Evolutionary conservation across 2,329 filamentous ascomycete species (phyloP), one percentile per base, ranked within the genome.

Genomic region (Fusarium acutatum): DNA sequence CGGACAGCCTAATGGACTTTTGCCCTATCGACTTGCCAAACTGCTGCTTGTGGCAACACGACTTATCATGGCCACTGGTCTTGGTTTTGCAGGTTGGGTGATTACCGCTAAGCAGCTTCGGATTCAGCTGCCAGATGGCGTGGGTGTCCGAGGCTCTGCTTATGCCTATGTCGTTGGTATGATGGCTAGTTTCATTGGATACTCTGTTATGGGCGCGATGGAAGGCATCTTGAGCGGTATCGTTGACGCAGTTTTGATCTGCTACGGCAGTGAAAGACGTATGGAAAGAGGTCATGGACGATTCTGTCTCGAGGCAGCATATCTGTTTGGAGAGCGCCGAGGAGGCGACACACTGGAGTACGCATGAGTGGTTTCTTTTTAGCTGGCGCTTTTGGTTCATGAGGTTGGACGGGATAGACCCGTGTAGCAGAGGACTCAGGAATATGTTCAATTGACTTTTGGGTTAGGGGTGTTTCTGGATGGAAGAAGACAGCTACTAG

Each of bases 41-140:
- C 88, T 98, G 34, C 88, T 99, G 13, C 89, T 99, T 7, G 94
- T 98, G 76, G 94, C 96, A 7, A 96, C 95, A 3, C 91, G 96
- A 24, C 93, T 96, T 80, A 93, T 98, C 78, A 97, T 98, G 90
- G 94, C 94, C 0, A 90, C 95, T 52, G 93, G 92, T 1, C 89
- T 99, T 35, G 96, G 96, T 2, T 97, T 98, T 78, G 95, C 94
- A 8, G 96, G 94, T n/a, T 99, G 96, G 96, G 94, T 98, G 14
- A 93, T 94, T 52, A 97, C 95, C 40, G 95, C 96, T 17, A 91
- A 94, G 71, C 92, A 93, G 82, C 86, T 98, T 8, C 86, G 88
- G 58, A 85, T 96, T 26, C 85, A 84, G 79, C 83, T 84, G 67
- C 91, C 82, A 64, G 88, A 85, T 43, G 87, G 87, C 4, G 74